Evolutionary conservation across 1,284 basidiomycete species (phyloP).

Genomic region (Trichosporon faecale): DNA sequence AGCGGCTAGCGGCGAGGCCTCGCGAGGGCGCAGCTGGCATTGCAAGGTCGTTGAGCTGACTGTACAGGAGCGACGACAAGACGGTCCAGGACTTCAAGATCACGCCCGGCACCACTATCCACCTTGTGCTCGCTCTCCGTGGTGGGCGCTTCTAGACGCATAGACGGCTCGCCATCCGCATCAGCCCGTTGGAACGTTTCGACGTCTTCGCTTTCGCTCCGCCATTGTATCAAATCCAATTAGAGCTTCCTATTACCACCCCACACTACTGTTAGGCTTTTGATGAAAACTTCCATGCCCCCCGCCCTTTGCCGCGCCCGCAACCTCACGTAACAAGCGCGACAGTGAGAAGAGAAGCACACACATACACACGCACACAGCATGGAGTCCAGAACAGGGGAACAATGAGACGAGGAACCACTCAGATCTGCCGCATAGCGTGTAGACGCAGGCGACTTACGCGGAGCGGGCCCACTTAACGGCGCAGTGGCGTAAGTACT

Average conservation of each 20-base stretch:
- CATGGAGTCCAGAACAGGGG: neutral
- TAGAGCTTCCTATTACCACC: neutral
- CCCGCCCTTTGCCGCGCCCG: neutral
- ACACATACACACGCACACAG: neutral
- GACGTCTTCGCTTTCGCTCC: slow-evolving; percentile 5
- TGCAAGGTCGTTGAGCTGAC: neutral
- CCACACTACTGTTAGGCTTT: neutral
- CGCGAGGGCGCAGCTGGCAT: neutral
- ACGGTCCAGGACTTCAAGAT: slow-evolving; percentile 78
- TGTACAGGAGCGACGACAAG: slow-evolving; percentile 72
- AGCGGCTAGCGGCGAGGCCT: neutral
- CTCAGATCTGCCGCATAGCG: neutral
- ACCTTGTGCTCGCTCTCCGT: slow-evolving; percentile 87
- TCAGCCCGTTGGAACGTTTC: neutral
- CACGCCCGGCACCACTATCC: slow-evolving; percentile 75
- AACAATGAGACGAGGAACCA: neutral
- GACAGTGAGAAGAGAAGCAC: neutral
- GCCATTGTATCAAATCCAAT: slow-evolving; percentile 6
- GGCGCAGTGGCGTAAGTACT: neutral
- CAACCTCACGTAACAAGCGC: neutral
- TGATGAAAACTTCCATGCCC: slow-evolving; percentile 2
- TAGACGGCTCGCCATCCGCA: neutral
- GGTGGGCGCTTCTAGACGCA: slow-evolving; percentile 59
- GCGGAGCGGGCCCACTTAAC: neutral
- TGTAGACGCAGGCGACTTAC: neutral